phyloP scores from a whole-genome alignment of 148 eudicot species.

The Simmondsia chinensis region DNA sequence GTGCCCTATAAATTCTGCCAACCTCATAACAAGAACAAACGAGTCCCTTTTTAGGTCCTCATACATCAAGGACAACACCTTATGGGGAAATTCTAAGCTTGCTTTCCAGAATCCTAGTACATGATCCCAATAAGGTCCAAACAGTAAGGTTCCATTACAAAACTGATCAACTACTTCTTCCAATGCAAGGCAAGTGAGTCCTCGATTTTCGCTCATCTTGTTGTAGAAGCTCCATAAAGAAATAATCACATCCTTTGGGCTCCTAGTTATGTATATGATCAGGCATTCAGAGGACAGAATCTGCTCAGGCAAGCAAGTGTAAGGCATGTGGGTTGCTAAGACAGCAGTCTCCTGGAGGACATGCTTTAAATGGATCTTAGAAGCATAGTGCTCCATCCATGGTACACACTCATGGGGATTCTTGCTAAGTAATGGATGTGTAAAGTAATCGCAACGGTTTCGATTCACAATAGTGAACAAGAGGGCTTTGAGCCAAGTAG shows the following conservation, averaged over 20 bases:
- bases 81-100: not conserved
- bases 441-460: not conserved
- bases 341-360: too few species aligned
- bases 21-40: not conserved
- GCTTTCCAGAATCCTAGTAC: not conserved
- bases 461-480: not conserved
- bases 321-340: too few species aligned
- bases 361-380: too few species aligned
- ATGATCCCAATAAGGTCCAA: not conserved
- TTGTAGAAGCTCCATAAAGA: not conserved
- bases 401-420: not conserved
- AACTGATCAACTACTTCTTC: not conserved
- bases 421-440: not conserved
- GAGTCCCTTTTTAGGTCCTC: not conserved
- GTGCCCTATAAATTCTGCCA: not conserved
- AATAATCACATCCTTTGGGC: not conserved
- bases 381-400: not conserved
- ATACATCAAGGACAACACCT: not conserved
- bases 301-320: too few species aligned
- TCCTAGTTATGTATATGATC: too few species aligned
- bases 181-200: not conserved
- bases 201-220: not conserved
- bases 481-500: slow-evolving; percentile 3
- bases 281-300: too few species aligned
- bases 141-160: not conserved